phyloP scores from a whole-genome alignment of 345 rosid genomes.

The Pugionium cornutum region DNA sequence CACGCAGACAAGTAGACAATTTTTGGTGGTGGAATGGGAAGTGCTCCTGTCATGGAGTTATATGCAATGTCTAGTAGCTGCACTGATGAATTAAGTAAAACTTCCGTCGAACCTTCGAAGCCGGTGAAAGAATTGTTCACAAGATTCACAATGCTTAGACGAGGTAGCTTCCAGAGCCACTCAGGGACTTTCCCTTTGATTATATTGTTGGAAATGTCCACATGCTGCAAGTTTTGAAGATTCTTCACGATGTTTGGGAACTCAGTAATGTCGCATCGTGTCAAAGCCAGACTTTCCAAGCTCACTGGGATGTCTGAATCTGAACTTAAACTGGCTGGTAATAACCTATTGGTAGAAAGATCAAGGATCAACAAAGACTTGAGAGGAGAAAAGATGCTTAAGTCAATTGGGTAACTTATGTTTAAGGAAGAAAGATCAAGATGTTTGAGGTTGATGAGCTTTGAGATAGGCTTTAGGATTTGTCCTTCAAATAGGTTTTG shows the following conservation, averaged over 20 bases:
- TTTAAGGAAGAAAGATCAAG: slow-evolving; percentile 9
- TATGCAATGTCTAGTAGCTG: not conserved
- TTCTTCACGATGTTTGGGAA: slow-evolving; percentile 29
- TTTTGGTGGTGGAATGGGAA: slow-evolving; percentile 26
- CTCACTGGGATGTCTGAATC: slow-evolving; percentile 16
- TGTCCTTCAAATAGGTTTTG: not conserved
- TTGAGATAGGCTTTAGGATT: slow-evolving; percentile 27
- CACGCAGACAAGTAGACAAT: slow-evolving; percentile 15
- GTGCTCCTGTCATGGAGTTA: slow-evolving; percentile 23
- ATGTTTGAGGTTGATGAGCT: not conserved
- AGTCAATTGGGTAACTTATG: not conserved
- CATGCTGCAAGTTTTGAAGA: not conserved
- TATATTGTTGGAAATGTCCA: slow-evolving; percentile 20
- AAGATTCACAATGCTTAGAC: slow-evolving; percentile 5
- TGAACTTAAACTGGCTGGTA: slow-evolving; percentile 21
- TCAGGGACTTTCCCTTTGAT: slow-evolving; percentile 35
- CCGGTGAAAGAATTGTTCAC: slow-evolving; percentile 20
- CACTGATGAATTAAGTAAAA: slow-evolving; percentile 20
- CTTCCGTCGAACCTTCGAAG: slow-evolving; percentile 28
- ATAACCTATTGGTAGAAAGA: slow-evolving; percentile 11
- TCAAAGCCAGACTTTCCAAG: not conserved
- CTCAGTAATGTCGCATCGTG: not conserved
- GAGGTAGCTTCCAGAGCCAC: slow-evolving; percentile 34
- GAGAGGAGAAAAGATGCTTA: not conserved
- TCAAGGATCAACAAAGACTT: not conserved